Percentiles rank a stretch among this genome's conserved stretches.
Conservation (phyloP, 306 rosid genomes). For the Acmispon strigosus region DNA sequence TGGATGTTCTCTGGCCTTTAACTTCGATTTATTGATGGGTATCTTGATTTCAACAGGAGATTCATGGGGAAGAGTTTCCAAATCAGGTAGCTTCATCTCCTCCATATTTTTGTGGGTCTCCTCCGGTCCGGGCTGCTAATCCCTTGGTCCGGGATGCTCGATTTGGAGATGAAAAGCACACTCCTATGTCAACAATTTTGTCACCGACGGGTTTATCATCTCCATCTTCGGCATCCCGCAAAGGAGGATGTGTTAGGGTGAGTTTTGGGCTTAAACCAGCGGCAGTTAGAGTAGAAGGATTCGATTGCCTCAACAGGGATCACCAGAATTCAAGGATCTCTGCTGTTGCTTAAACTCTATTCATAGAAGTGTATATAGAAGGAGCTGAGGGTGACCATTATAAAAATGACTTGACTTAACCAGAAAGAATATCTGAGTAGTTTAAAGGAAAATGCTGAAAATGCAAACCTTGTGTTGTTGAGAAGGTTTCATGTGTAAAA, state of each 20-base stretch:
- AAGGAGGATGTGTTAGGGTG: conserved; percentile 67
- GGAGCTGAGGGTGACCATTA: conserved; percentile 50
- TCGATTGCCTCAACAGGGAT: conserved; percentile 82
- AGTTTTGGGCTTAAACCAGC: conserved; percentile 67
- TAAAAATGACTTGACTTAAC: conserved; percentile 37
- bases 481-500: conserved; percentile 42
- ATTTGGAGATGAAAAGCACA: conserved; percentile 50
- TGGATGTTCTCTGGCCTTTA: background rate
- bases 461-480: conserved; percentile 46
- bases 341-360: conserved; percentile 58
- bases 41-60: conserved; percentile 39
- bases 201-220: conserved; percentile 59
- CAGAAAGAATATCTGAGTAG: conserved; percentile 36
- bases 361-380: conserved; percentile 65
- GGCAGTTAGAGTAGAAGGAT: conserved; percentile 96
- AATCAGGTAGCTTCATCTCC: conserved; percentile 59
- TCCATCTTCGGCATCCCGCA: conserved; percentile 49
- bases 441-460: conserved; percentile 27
- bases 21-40: background rate
- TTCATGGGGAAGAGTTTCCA: conserved; percentile 44
- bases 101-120: conserved; percentile 82
- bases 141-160: conserved; percentile 73
- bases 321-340: conserved; percentile 79
- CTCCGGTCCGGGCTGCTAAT: conserved; percentile 72
- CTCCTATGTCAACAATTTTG: conserved; percentile 27